Evolutionary conservation across 495 filamentous ascomycete genomes (phyloP).

Genomic region (Xylaria longipes): DNA sequence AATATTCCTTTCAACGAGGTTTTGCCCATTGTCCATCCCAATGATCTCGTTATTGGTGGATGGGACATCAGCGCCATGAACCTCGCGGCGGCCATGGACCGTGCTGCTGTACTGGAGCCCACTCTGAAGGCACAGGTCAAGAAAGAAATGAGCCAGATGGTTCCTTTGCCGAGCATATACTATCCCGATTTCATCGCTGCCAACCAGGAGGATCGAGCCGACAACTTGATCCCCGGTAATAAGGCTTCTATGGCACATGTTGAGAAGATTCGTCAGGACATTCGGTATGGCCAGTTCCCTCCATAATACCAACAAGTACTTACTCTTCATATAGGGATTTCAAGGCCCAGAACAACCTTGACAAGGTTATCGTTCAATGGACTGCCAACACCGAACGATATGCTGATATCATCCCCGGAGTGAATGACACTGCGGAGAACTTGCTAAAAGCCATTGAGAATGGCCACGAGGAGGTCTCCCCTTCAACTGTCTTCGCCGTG

Average conservation of each 20-base stretch:
- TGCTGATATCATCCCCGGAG: conserved; percentile 82
- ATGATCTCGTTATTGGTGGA: conserved; percentile 92
- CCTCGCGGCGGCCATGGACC: conserved; percentile 92
- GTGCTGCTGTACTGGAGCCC: conserved; percentile 92
- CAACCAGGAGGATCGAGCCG: conserved; percentile 96
- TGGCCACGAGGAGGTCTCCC: conserved; percentile 87
- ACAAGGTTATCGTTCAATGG: conserved; percentile 98
- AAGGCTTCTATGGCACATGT: conserved; percentile 88
- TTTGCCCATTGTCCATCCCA: conserved; percentile 96
- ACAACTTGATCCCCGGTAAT: conserved; percentile 83
- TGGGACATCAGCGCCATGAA: conserved; percentile 96
- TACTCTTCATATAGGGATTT: conserved; percentile 69
- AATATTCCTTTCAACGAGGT: conserved; percentile 96
- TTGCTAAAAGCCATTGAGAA: conserved; percentile 83
- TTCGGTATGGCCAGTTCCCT: conserved; percentile 66
- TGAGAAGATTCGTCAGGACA: conserved; percentile 92
- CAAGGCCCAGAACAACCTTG: conserved; percentile 82
- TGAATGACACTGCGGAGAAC: conserved; percentile 97
- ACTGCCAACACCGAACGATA: conserved; percentile 99
- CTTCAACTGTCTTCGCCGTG: conserved; percentile 95
- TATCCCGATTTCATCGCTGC: conserved; percentile 99
- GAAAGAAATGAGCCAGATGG: conserved; percentile 91
- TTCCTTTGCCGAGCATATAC: conserved; percentile 93
- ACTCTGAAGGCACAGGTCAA: conserved; percentile 84
- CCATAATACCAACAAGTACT: conserved; percentile 8